phyloP scores from a whole-genome alignment of 805 yeast genomes.

The Metschnikowia shivogae region DNA sequence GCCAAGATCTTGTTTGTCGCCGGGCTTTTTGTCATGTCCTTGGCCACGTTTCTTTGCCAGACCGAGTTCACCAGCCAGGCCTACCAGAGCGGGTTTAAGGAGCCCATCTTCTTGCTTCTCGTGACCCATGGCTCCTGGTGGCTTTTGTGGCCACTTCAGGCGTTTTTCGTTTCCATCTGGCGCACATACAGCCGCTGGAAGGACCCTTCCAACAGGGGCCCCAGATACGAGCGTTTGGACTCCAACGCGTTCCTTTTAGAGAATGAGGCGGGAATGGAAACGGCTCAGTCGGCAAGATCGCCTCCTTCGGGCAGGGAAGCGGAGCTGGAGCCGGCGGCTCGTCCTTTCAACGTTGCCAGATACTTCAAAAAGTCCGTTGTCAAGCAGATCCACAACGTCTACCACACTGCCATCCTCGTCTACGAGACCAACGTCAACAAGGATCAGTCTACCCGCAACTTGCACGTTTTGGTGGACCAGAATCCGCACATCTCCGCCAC shows the following conservation, averaged over 20 bases:
- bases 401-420: constrained; percentile 41
- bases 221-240: constrained; percentile 26
- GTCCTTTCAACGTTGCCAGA: constrained; percentile 14
- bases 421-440: constrained; percentile 38
- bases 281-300: constrained; percentile 6
- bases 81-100: constrained; percentile 54
- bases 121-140: constrained; percentile 80
- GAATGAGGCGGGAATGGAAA: constrained; percentile 10
- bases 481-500: constrained; percentile 35
- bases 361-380: constrained; percentile 37
- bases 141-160: constrained; percentile 68
- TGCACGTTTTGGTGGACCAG: constrained; percentile 32
- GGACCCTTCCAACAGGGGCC: constrained; percentile 9
- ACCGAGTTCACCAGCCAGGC: constrained; percentile 76
- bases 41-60: constrained; percentile 65
- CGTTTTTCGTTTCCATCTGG: constrained; percentile 42
- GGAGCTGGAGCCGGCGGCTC: constrained; percentile 4
- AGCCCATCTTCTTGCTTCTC: constrained; percentile 63
- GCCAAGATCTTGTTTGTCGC: constrained; percentile 36
- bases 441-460: constrained; percentile 30
- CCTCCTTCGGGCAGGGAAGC: constrained; percentile 7
- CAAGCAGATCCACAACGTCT: constrained; percentile 41
- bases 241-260: constrained; percentile 29
- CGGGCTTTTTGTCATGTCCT: constrained; percentile 31
- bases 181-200: constrained; percentile 35